Evolutionary conservation across 192 early-diverging fungal genomes (phyloP), one percentile per base, ranked within the genome.

Genomic region (Jimgerdemannia flammicorona): DNA sequence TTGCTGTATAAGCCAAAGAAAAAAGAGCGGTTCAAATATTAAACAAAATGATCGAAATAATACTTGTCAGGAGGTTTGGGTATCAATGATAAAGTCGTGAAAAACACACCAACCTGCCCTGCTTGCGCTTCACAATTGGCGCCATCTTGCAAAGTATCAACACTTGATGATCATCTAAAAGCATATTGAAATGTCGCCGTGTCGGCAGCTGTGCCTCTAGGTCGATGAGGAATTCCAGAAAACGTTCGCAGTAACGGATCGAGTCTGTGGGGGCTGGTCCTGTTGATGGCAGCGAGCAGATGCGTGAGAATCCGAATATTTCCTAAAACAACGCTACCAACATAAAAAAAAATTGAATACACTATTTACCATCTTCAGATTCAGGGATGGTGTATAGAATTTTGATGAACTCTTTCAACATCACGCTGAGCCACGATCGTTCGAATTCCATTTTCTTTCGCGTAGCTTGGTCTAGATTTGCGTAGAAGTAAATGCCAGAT

Each of bases 201-300:
- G 97, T 98, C 3, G 96, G 90, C 70, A 98, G 81, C 82, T 98
- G 97, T 18, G 94, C 87, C 71, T 92, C 90, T 8, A 99, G 79
- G 74, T 95, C 94, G 10, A 96, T 93, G 64, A 99, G 74, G 19
- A 99, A 87, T 81, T 98, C 96, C 10, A 97, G 71, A 70, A 91
- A 90, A 29, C 93, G 86, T 43, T 90, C 90, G 70, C 84, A 85
- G 70, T 93, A 96, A 39, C 77, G 75, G 40, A 94, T 67, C 3
- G 80, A 75, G 43, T 91, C 87, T 66, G 72, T 20, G 54, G 81
- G 64, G 4, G 75, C 78, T 71, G 18, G 43, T 75, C 14, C 6
- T 59, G 49, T 59, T 14, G 40, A 42, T 44, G 1, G 20, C 54
- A 4, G 3, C 17, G 65, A 19, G 44, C n/a, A 39, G 4, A 7